Conservation (phyloP, 1,139 yeast species). For the Nakaseomyces kungkrabaensis region DNA sequence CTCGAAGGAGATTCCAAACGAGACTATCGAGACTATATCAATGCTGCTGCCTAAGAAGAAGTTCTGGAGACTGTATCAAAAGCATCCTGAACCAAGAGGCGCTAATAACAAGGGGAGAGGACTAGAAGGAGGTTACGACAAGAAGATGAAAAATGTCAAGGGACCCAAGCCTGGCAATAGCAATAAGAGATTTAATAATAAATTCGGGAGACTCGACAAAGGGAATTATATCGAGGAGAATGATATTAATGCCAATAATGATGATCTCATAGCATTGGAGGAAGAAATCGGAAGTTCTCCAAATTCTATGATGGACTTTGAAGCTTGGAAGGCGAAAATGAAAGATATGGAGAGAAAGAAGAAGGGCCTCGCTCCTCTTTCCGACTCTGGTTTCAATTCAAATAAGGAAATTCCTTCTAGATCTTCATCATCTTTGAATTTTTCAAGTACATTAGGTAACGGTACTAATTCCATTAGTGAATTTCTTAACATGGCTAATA, state of each 20-base stretch:
- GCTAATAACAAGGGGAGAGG: constrained; percentile 6
- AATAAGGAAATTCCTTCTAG: constrained; percentile 40
- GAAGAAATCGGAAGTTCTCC: constrained; percentile 31
- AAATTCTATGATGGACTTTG: constrained; percentile 62
- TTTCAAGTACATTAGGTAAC: constrained; percentile 7
- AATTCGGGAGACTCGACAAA: constrained; percentile 5
- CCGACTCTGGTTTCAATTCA: constrained; percentile 46
- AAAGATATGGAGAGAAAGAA: constrained; percentile 45
- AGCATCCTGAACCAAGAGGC: constrained; percentile 14
- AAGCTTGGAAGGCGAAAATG: constrained; percentile 59
- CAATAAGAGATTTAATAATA: constrained; percentile 9
- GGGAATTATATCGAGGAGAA: constrained; percentile 12
- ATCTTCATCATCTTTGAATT: constrained; percentile 28
- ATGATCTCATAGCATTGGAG: constrained; percentile 22
- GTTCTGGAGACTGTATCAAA: constrained; percentile 27
- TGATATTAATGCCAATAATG: constrained; percentile 6
- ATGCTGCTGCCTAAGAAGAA: constrained; percentile 24
- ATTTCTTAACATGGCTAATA: constrained; percentile 21
- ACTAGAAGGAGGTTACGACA: constrained; percentile 11
- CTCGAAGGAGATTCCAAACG: constrained; percentile 13
- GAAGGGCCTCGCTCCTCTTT: constrained; percentile 46
- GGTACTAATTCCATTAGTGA: constrained; percentile 25
- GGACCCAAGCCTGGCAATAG: background rate
- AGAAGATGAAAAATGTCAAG: constrained; percentile 2
- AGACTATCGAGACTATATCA: constrained; percentile 9